Evolutionary conservation across 805 yeast genomes (phyloP).

Genomic region (Pichia thaimueangensis): DNA sequence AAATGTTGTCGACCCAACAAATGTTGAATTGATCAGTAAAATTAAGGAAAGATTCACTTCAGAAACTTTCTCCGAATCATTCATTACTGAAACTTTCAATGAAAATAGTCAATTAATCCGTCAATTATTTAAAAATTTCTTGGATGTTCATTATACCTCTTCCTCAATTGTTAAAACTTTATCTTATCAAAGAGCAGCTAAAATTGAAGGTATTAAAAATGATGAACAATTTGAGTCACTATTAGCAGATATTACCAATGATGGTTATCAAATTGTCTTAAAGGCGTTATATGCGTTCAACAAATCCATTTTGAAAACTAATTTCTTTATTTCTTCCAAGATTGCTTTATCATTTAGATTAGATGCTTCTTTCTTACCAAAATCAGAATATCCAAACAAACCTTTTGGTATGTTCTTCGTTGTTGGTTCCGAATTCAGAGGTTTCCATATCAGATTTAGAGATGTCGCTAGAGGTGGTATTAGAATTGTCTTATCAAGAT

Average conservation of each 20-base stretch:
- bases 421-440: conserved; percentile 94
- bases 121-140: conserved; percentile 84
- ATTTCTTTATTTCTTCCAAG: conserved; percentile 88
- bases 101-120: conserved; percentile 66
- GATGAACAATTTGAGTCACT: conserved; percentile 69
- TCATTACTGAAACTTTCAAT: conserved; percentile 70
- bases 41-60: conserved; percentile 86
- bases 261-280: conserved; percentile 70
- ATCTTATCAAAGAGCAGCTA: conserved; percentile 80
- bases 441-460: conserved; percentile 94
- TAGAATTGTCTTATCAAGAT: conserved; percentile 84
- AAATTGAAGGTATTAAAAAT: conserved; percentile 64
- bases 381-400: conserved; percentile 81
- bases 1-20: conserved; percentile 47
- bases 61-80: conserved; percentile 86
- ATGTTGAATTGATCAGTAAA: conserved; percentile 68
- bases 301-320: conserved; percentile 83
- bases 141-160: conserved; percentile 80
- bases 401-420: conserved; percentile 94
- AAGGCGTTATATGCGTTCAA: conserved; percentile 74
- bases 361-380: conserved; percentile 79
- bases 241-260: conserved; percentile 70
- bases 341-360: conserved; percentile 92
- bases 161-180: conserved; percentile 67
- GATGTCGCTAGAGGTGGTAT: conserved; percentile 99